Evolutionary conservation across 1,284 basidiomycete species (phyloP).

Genomic region (Papiliotrema laurentii): DNA sequence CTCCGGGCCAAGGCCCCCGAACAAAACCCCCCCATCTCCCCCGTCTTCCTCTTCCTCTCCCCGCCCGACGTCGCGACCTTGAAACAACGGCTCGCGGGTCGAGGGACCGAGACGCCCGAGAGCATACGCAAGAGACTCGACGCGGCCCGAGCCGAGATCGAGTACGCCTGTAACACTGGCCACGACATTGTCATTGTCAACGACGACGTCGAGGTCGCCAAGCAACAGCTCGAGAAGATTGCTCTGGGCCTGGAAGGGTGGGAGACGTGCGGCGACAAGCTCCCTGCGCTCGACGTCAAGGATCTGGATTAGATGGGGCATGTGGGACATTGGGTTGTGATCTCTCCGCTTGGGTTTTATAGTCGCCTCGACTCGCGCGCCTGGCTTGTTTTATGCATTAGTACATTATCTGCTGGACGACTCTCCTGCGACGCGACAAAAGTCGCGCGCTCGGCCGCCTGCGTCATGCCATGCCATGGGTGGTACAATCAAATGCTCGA

Average conservation of each 20-base stretch:
- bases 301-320: conserved; percentile 19
- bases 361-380: too few relatives aligned
- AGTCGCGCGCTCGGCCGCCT: too few relatives aligned
- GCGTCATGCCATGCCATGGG: not conserved
- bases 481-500: not conserved
- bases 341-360: too few relatives aligned
- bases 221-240: conserved; percentile 59
- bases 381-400: too few relatives aligned
- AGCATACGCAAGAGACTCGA: conserved; percentile 70
- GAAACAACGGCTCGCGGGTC: conserved; percentile 63
- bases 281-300: conserved; percentile 37
- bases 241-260: conserved; percentile 59
- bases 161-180: conserved; percentile 66
- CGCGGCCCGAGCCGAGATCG: conserved; percentile 77
- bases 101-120: conserved; percentile 80
- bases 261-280: conserved; percentile 38
- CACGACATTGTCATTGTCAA: conserved; percentile 89
- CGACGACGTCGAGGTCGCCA: conserved; percentile 82
- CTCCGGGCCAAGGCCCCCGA: conserved; percentile 63
- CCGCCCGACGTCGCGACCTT: conserved; percentile 73
- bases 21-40: conserved; percentile 61
- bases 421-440: too few relatives aligned
- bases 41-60: conserved; percentile 89
- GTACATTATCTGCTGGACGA: not conserved
- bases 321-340: too few relatives aligned